Evolutionary conservation across 805 yeast species (phyloP).

Genomic region (Saturnispora gosingensis): DNA sequence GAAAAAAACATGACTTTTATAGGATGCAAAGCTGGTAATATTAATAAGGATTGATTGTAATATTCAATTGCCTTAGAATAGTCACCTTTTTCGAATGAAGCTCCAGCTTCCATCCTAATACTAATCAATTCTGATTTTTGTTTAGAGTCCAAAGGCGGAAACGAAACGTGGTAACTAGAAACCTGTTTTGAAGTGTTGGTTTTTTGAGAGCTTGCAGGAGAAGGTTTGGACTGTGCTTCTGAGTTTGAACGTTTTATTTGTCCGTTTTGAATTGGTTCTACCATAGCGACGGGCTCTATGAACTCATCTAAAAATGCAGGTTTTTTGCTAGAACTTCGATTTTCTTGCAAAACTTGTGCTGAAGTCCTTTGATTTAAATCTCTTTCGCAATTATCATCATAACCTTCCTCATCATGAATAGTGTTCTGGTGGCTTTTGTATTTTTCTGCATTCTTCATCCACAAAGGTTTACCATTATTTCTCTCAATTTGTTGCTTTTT

Average conservation of each 20-base stretch:
- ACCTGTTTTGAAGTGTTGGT: not conserved
- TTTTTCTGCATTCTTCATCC: conserved; percentile 58
- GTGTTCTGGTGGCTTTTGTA: conserved; percentile 31
- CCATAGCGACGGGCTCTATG: not conserved
- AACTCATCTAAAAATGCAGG: not conserved
- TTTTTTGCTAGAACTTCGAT: not conserved
- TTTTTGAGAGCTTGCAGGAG: not conserved
- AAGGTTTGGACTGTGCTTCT: not conserved
- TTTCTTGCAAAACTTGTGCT: not conserved
- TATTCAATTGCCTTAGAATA: conserved; percentile 53
- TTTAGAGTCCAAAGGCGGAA: conserved; percentile 15
- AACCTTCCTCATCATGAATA: conserved; percentile 36
- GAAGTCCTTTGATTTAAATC: conserved; percentile 19
- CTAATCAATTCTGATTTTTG: conserved; percentile 33
- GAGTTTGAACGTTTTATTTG: not conserved
- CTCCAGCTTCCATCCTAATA: conserved; percentile 47
- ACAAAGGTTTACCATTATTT: conserved; percentile 44
- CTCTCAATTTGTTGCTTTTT: conserved; percentile 29
- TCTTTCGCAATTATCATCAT: conserved; percentile 27
- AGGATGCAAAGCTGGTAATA: conserved; percentile 57
- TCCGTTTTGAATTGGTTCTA: not conserved
- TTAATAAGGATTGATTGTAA: conserved; percentile 40
- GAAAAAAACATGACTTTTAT: conserved; percentile 61
- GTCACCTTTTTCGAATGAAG: conserved; percentile 73
- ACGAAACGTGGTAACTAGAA: conserved; percentile 10